Conservation (phyloP, 805 yeast genomes). For the Saturnispora kantuleensis region DNA sequence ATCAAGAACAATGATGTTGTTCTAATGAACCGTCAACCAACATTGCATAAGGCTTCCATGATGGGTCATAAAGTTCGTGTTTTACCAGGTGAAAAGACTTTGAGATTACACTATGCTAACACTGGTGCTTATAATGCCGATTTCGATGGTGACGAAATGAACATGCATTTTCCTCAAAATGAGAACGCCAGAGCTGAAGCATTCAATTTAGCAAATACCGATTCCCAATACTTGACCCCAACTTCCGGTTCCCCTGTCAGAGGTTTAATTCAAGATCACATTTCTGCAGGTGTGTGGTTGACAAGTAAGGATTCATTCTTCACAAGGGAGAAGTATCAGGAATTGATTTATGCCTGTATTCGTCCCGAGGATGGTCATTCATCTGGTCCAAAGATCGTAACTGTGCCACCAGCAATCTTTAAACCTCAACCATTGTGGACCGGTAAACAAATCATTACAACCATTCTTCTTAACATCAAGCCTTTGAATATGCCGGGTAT, state of each 20-base stretch:
- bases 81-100: conserved; percentile 92
- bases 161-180: conserved; percentile 98
- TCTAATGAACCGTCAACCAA: conserved; percentile 98
- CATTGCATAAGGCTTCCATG: conserved; percentile 98
- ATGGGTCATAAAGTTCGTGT: conserved; percentile 99
- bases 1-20: conserved; percentile 93
- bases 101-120: conserved; percentile 94
- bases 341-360: conserved; percentile 83
- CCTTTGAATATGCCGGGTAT: conserved; percentile 88
- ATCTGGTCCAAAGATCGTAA: conserved; percentile 50
- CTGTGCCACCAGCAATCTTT: conserved; percentile 81
- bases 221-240: conserved; percentile 94
- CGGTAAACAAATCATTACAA: conserved; percentile 92
- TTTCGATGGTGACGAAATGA: conserved; percentile 99
- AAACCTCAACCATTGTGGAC: conserved; percentile 95
- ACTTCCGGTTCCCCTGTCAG: conserved; percentile 97
- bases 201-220: conserved; percentile 87
- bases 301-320: conserved; percentile 88
- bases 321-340: conserved; percentile 87
- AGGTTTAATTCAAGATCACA: conserved; percentile 98
- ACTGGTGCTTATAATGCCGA: conserved; percentile 99
- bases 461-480: conserved; percentile 80
- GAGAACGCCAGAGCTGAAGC: conserved; percentile 98
- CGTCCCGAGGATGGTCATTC: conserved; percentile 98
- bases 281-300: conserved; percentile 98